phyloP scores from a whole-genome alignment of 345 rosid species.

The Salix exigua region DNA sequence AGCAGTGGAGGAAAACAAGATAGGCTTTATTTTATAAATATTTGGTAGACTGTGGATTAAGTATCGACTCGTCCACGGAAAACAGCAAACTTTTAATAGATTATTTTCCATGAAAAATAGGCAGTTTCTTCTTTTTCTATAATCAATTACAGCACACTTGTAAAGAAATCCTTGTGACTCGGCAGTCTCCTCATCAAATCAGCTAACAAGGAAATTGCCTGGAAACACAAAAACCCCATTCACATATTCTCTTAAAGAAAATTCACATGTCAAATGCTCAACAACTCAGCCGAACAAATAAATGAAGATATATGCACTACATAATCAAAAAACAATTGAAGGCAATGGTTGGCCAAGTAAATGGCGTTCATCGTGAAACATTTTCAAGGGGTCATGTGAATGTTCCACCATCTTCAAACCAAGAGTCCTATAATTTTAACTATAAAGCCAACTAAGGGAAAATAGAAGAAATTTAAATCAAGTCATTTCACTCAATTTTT shows the following conservation, averaged over 20 bases:
- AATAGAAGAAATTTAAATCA: not conserved
- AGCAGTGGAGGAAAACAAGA: not conserved
- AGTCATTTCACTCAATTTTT: not conserved
- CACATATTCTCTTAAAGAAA: not conserved
- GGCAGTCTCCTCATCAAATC: too few relatives aligned
- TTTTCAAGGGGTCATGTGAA: not conserved
- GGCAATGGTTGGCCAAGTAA: not conserved
- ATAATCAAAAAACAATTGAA: not conserved
- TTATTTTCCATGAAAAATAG: too few relatives aligned
- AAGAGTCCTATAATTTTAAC: not conserved
- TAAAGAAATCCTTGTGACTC: too few relatives aligned
- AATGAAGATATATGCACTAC: not conserved
- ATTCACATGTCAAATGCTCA: not conserved
- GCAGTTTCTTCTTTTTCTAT: too few relatives aligned
- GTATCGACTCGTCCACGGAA: too few relatives aligned
- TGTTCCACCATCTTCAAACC: not conserved
- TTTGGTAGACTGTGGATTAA: not conserved
- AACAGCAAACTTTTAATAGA: too few relatives aligned
- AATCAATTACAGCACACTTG: too few relatives aligned
- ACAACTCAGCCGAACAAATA: not conserved
- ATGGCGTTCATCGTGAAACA: not conserved
- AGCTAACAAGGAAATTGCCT: not conserved
- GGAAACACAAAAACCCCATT: too few relatives aligned
- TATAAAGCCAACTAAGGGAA: not conserved
- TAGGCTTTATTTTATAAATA: too few relatives aligned